Evolutionary conservation across 495 filamentous ascomycete species (phyloP).

Genomic region (Friedmanniomyces simplex): DNA sequence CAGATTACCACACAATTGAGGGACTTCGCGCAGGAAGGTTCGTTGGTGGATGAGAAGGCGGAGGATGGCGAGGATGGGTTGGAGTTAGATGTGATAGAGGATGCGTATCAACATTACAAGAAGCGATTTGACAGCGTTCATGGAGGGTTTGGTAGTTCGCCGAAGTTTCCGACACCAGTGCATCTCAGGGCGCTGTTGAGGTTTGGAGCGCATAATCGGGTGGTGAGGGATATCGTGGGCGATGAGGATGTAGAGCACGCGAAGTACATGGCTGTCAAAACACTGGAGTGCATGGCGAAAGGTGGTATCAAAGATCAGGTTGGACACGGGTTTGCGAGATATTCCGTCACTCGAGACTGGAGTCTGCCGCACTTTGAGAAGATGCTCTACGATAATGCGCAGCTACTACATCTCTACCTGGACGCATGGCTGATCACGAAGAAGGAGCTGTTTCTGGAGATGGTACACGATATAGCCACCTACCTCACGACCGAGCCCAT

Average conservation of each 20-base stretch:
- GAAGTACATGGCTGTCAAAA: conserved; percentile 69
- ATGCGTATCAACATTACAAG: conserved; percentile 71
- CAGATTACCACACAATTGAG: conserved; percentile 70
- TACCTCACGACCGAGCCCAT: conserved; percentile 69
- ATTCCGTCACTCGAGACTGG: conserved; percentile 87
- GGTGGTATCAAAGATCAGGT: conserved; percentile 90
- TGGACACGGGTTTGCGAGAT: conserved; percentile 80
- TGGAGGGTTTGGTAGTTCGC: conserved; percentile 68
- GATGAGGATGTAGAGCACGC: conserved; percentile 66
- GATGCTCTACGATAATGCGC: conserved; percentile 92
- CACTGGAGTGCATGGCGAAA: conserved; percentile 68
- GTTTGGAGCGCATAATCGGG: conserved; percentile 50
- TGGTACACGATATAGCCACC: conserved; percentile 70
- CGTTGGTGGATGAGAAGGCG: conserved; percentile 50
- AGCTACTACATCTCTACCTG: conserved; percentile 75
- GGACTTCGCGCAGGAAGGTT: conserved; percentile 81
- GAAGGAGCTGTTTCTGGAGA: conserved; percentile 62
- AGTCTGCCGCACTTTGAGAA: conserved; percentile 94
- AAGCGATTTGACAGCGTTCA: conserved; percentile 66
- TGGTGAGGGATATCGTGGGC: conserved; percentile 77
- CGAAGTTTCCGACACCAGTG: conserved; percentile 85
- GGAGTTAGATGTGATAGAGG: conserved; percentile 84
- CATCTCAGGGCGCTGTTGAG: conserved; percentile 78
- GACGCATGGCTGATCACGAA: conserved; percentile 73
- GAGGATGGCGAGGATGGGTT: conserved; percentile 43